Percentiles rank a stretch among this genome's conserved stretches.
Evolutionary conservation across 1,284 basidiomycete genomes (phyloP).

Genomic region (Coniophora puteana): DNA sequence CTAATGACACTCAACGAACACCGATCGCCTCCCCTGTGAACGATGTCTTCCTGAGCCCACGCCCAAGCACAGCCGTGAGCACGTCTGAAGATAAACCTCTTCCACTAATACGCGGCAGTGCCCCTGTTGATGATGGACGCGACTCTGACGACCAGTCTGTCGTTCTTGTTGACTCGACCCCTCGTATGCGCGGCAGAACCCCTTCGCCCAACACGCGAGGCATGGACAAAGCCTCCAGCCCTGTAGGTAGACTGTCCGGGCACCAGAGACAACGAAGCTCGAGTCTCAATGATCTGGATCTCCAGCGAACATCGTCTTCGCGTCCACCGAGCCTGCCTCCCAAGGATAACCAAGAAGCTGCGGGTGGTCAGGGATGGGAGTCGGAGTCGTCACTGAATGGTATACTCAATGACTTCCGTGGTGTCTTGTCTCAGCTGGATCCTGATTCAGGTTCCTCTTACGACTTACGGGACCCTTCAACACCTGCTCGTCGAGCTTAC

Average conservation of each 20-base stretch:
- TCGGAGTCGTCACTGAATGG: constrained; percentile 48
- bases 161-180: constrained; percentile 49
- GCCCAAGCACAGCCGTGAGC: no score
- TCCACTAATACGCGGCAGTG: constrained; percentile 51
- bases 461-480: constrained; percentile 62
- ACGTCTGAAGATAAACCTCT: constrained; percentile 49
- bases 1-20: constrained; percentile 37
- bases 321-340: constrained; percentile 34
- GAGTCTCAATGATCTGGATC: constrained; percentile 68
- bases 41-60: constrained; percentile 47
- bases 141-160: constrained; percentile 50
- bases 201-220: constrained; percentile 22
- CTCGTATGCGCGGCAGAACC: constrained; percentile 25
- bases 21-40: constrained; percentile 40
- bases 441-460: constrained; percentile 46
- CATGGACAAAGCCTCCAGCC: constrained; percentile 21
- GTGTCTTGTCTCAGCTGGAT: constrained; percentile 63
- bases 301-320: constrained; percentile 38
- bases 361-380: constrained; percentile 38
- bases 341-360: constrained; percentile 24
- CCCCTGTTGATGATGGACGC: no score
- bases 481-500: constrained; percentile 41
- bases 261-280: constrained; percentile 65
- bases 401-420: constrained; percentile 66
- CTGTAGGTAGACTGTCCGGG: constrained; percentile 20